Evolutionary conservation across 2,329 filamentous ascomycete species (phyloP).

Genomic region (Microsporum canis): DNA sequence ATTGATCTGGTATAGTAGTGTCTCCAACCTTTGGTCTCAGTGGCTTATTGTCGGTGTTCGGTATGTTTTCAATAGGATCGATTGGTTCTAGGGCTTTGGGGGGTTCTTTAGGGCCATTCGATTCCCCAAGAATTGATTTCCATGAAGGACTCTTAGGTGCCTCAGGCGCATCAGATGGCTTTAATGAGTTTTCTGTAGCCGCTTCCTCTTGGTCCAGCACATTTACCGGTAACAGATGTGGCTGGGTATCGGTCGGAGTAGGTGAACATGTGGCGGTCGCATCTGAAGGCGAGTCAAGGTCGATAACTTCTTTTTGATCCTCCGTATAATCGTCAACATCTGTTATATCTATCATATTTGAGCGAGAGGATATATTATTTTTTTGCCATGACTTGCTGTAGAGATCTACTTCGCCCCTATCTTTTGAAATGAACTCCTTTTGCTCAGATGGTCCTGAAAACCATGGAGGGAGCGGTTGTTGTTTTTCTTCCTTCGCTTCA

Average conservation of each 20-base stretch:
- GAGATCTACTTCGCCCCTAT: conserved; percentile 15
- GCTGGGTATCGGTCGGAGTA: background rate
- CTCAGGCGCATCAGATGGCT: background rate
- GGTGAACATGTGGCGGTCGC: background rate
- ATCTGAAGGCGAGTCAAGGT: background rate
- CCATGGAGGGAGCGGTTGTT: conserved; percentile 36
- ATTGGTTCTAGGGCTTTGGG: background rate
- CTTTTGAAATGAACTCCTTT: conserved; percentile 25
- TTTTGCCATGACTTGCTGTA: conserved; percentile 20
- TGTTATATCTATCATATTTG: conserved; percentile 10
- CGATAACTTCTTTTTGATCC: background rate
- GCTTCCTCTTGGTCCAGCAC: background rate
- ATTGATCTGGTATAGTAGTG: conserved; percentile 25
- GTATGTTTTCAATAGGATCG: background rate
- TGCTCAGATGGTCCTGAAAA: conserved; percentile 29
- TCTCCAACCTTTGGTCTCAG: conserved; percentile 43
- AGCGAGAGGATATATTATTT: conserved; percentile 12
- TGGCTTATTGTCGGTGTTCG: conserved; percentile 23
- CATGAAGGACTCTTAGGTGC: background rate
- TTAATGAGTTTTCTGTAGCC: background rate
- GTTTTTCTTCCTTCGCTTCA: conserved; percentile 23
- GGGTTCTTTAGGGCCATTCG: background rate
- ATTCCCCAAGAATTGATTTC: background rate
- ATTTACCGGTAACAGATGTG: background rate
- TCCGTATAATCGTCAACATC: background rate